phyloP scores from a whole-genome alignment of 306 rosid species.

The Castanea sativa region DNA sequence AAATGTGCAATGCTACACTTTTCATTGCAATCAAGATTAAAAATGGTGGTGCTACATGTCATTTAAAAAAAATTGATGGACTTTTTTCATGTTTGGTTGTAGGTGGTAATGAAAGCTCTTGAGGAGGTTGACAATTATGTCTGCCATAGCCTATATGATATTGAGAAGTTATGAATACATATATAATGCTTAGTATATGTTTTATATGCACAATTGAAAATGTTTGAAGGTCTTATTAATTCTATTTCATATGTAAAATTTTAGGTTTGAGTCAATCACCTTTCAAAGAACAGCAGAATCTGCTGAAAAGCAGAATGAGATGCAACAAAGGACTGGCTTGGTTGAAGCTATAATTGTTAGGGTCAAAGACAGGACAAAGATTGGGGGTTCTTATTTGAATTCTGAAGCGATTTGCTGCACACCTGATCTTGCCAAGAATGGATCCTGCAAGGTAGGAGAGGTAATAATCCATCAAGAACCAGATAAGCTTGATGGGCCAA shows the following conservation, averaged over 20 bases:
- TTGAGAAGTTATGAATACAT: background rate
- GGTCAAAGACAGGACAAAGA: slow-evolving; percentile 56
- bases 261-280: slow-evolving; percentile 68
- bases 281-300: slow-evolving; percentile 60
- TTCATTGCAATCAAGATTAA: too few species aligned
- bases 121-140: background rate
- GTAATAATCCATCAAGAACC: slow-evolving; percentile 56
- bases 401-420: slow-evolving; percentile 70
- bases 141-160: background rate
- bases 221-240: slow-evolving; percentile 15
- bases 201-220: slow-evolving; percentile 5
- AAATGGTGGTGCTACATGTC: too few species aligned
- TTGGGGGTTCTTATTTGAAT: slow-evolving; percentile 66
- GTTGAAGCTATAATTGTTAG: slow-evolving; percentile 65
- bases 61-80: too few species aligned
- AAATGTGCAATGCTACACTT: background rate
- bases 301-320: slow-evolving; percentile 47
- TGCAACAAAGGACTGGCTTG: slow-evolving; percentile 72
- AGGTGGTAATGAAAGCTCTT: too few species aligned
- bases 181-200: background rate
- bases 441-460: slow-evolving; percentile 75
- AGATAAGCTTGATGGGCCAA: slow-evolving; percentile 48
- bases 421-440: slow-evolving; percentile 57
- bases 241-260: slow-evolving; percentile 19
- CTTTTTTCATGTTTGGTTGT: too few species aligned